These are phyloP conservation scores for Pleurotus salmoneostramineus DNA, from an alignment of 768 basidiomycete genomes.

Conservation along the genomic window DNA sequence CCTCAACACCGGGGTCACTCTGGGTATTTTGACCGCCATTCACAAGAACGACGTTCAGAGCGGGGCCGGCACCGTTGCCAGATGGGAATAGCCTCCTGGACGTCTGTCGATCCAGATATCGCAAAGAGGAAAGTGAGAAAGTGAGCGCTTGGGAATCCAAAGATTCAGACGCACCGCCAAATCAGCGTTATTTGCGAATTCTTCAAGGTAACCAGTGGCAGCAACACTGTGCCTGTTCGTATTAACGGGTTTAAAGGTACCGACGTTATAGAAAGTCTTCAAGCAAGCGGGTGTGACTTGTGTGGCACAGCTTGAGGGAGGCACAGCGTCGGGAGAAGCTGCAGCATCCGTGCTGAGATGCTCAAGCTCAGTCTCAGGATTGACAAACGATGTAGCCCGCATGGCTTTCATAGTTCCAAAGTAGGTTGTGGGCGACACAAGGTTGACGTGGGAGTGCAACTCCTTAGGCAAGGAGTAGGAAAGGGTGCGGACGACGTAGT, in stretches of 20 bases:
- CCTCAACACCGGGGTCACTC: conserved; percentile 30
- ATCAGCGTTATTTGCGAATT: no score
- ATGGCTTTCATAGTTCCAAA: conserved; percentile 40
- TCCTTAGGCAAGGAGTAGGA: conserved; percentile 58
- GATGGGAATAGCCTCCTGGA: no score
- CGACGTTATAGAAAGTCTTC: conserved; percentile 35
- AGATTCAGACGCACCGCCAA: no score
- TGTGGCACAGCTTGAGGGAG: conserved; percentile 30
- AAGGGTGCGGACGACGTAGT: conserved; percentile 54
- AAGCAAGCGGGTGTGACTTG: conserved; percentile 41
- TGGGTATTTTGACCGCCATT: conserved; percentile 40
- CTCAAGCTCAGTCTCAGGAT: conserved; percentile 27
- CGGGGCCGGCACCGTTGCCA: no score
- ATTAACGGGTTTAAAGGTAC: conserved; percentile 27
- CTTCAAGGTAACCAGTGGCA: no score
- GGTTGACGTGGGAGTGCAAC: conserved; percentile 56
- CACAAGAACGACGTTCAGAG: no score
- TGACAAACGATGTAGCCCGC: conserved; percentile 29
- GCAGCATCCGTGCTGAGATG: not conserved
- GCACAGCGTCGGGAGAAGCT: conserved; percentile 11
- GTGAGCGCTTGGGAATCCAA: no score
- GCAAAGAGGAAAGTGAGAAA: no score
- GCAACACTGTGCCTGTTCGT: no score
- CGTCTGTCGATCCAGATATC: no score
- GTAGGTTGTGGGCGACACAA: conserved; percentile 68